A percentile compares a stretch with the other conserved stretches of the same genome.
phyloP scores from a whole-genome alignment of 805 yeast species.

The Millerozyma miso region DNA sequence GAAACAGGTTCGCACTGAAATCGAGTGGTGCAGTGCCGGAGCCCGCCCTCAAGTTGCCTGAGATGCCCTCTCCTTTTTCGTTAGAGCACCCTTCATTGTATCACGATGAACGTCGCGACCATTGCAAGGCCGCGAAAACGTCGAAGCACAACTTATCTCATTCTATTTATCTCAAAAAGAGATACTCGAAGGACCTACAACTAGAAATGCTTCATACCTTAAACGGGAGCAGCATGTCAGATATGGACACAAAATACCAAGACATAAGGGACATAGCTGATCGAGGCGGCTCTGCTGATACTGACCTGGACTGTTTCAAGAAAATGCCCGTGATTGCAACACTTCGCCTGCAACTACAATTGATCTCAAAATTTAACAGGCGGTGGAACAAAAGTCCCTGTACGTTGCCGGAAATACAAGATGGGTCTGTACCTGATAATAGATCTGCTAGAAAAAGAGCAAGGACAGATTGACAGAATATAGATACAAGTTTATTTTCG shows the following conservation, averaged over 20 bases:
- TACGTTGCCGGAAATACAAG: constrained; percentile 1
- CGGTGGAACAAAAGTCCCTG: constrained; percentile 36
- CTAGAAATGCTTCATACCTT: constrained; percentile 23
- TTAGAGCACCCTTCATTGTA: neutral
- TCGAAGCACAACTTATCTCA: constrained; percentile 6
- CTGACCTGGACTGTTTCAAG: neutral
- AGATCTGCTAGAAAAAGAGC: constrained; percentile 1
- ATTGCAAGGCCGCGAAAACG: neutral
- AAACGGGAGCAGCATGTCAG: constrained; percentile 2
- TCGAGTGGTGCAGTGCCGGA: neutral
- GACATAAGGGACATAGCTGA: neutral
- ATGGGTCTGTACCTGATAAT: constrained; percentile 6
- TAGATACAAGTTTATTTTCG: neutral
- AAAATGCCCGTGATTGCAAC: constrained; percentile 11
- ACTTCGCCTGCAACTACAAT: constrained; percentile 27
- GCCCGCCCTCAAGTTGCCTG: neutral
- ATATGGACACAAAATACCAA: constrained; percentile 9
- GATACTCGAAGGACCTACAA: constrained; percentile 37
- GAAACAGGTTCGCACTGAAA: neutral
- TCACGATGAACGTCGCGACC: neutral
- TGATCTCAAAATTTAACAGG: constrained; percentile 32
- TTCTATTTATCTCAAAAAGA: constrained; percentile 27
- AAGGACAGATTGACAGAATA: neutral
- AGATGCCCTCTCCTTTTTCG: neutral
- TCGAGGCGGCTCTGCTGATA: neutral